These are phyloP conservation scores for Suhomyces yuchorum DNA, from an alignment of 1,139 yeast genomes.

Conservation along the genomic window DNA sequence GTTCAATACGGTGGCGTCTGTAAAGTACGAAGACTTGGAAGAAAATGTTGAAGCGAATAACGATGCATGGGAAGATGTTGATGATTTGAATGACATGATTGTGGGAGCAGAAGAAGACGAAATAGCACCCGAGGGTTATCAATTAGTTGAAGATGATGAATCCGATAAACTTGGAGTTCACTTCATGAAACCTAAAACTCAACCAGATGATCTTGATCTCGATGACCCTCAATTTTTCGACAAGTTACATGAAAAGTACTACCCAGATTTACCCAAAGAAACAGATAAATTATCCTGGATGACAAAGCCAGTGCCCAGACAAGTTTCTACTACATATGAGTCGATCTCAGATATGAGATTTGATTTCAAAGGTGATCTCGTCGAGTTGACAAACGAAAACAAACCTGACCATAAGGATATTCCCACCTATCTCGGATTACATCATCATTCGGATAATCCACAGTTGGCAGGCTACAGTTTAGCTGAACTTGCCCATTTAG, in stretches of 20 bases:
- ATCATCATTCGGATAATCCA: conserved; percentile 90
- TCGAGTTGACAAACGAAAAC: conserved; percentile 50
- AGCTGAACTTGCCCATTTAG: conserved; percentile 74
- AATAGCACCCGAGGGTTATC: conserved; percentile 50
- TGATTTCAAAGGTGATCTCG: conserved; percentile 80
- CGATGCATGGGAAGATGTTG: conserved; percentile 47
- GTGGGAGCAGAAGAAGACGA: conserved; percentile 26
- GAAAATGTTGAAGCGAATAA: conserved; percentile 29
- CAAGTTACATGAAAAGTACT: conserved; percentile 80
- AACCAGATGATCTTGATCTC: conserved; percentile 51
- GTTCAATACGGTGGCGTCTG: conserved; percentile 44
- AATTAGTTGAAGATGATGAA: conserved; percentile 29
- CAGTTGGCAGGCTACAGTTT: conserved; percentile 91
- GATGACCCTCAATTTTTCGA: conserved; percentile 78
- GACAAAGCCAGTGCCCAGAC: conserved; percentile 60
- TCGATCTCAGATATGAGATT: conserved; percentile 75
- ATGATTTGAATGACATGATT: conserved; percentile 36
- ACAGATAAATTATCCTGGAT: conserved; percentile 88
- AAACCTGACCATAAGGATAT: conserved; percentile 41
- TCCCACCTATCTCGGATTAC: conserved; percentile 69
- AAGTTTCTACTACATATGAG: conserved; percentile 53
- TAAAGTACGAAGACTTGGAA: conserved; percentile 39
- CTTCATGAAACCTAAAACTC: conserved; percentile 56
- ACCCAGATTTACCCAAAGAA: conserved; percentile 86
- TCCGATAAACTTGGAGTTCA: conserved; percentile 51